Base-by-base conservation (phyloP, 257 asterid genomes). In the Prunella vulgaris region DNA sequence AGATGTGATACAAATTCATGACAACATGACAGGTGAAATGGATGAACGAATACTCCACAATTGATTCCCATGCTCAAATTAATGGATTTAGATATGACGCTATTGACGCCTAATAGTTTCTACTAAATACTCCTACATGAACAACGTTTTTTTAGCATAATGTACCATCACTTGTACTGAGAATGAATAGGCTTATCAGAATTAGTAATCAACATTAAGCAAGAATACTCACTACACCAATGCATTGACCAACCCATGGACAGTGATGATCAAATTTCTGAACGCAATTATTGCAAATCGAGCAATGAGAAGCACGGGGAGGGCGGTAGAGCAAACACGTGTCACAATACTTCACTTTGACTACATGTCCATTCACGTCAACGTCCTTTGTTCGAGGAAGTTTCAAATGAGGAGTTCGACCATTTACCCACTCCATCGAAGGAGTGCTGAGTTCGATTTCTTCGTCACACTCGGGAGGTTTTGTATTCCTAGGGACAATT, bases 181-280 rank as follows among this genome's bases (percentile, higher is more conserved):
- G 20, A 37, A 66, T 48, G 53, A 64, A 62, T n/a, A 51, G 57
- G 22, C 10, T 35, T 51, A 10, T 40, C 56, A 17, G 42, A 59
- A 21, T 25, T 32, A 60, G 60, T 25, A 49, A 62, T 38, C 63
- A 30, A 35, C 24, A 52, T 15, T 18, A 51, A 54, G 74, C 35
- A 25, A 60, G 60, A 68, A 70, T 58, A 86, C 96, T 86, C 77
- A 92, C 98, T 27, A 87, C 40, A 52, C 98, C 98, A 74, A 92
- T 89, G 86, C 98, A 92, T 70, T 92, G 98, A 42, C 96, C 96
- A 69, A 92, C 88, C 96, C 96, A 92, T 35, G 96, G 96, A 74
- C 97, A 92, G 60, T 92, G 97, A 74, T 89, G 97, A 86, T 92
- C 97, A 40, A 89, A 87, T 80, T 77, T 85, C 80, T 87, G 95